These are phyloP conservation scores for Madurella fahalii DNA, from an alignment of 2,329 filamentous ascomycete species.

Conservation along the genomic window DNA sequence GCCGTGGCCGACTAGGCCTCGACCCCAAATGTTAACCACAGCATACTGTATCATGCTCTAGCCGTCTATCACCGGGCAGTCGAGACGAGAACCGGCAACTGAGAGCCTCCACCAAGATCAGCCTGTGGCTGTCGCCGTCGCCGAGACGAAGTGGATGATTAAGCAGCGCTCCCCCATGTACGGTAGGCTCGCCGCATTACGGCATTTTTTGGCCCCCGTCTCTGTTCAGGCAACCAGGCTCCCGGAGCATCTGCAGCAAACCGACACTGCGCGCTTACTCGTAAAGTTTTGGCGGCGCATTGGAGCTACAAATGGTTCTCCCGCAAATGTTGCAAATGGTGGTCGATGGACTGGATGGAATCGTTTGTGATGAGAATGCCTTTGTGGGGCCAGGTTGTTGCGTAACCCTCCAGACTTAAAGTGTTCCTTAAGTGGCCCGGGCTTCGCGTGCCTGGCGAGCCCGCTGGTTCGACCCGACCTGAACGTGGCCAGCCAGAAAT, in stretches of 20 bases:
- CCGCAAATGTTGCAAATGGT: neutral
- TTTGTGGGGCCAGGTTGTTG: neutral
- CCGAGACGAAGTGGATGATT: too few relatives aligned
- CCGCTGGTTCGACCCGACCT: neutral
- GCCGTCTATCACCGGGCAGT: too few relatives aligned
- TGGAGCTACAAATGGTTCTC: neutral
- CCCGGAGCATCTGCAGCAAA: neutral
- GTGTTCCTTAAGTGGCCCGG: neutral
- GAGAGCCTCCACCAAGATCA: too few relatives aligned
- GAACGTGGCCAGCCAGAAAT: neutral
- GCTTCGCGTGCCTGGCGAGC: neutral
- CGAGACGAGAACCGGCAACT: too few relatives aligned
- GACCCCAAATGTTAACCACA: too few relatives aligned
- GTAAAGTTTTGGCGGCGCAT: neutral
- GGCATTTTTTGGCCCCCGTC: neutral
- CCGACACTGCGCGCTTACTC: neutral
- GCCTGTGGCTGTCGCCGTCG: too few relatives aligned
- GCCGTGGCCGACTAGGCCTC: too few relatives aligned
- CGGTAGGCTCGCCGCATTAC: constrained; percentile 14
- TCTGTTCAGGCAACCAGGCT: neutral
- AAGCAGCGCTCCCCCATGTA: too few relatives aligned
- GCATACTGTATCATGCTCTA: too few relatives aligned
- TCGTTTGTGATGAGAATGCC: neutral
- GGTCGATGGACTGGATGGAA: constrained; percentile 1
- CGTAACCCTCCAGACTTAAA: neutral